Evolutionary conservation across 2,329 filamentous ascomycete species (phyloP).

Genomic region (Penicillium digitatum): DNA sequence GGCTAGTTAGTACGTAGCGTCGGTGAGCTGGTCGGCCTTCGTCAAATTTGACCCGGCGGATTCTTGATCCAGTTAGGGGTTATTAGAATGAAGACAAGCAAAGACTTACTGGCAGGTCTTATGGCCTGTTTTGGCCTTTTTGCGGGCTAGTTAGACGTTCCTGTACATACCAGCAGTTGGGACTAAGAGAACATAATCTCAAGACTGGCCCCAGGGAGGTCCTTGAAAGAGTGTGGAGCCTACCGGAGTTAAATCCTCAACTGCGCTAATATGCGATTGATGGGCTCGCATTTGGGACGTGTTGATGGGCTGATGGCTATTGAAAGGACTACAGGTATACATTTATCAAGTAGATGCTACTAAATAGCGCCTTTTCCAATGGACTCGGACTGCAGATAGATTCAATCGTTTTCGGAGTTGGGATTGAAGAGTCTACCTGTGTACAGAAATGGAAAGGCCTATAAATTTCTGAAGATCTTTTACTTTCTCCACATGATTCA

Average conservation of each 20-base stretch:
- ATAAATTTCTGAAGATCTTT: background rate
- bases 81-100: background rate
- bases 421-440: background rate
- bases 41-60: slow-evolving; percentile 37
- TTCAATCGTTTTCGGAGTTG: background rate
- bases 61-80: slow-evolving; percentile 10
- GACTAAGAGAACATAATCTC: background rate
- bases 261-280: slow-evolving; percentile 3
- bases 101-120: slow-evolving; percentile 31
- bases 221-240: background rate
- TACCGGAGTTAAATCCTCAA: slow-evolving; percentile 1
- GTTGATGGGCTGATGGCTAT: background rate
- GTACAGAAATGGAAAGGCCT: slow-evolving; percentile 3
- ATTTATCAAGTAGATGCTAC: background rate
- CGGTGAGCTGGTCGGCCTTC: slow-evolving; percentile 37
- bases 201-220: background rate
- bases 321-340: background rate
- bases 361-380: background rate
- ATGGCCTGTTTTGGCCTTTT: slow-evolving; percentile 29
- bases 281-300: slow-evolving; percentile 1
- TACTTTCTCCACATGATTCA: background rate
- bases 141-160: background rate
- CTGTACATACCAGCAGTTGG: slow-evolving; percentile 30
- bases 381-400: background rate
- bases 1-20: slow-evolving; percentile 35